Base-by-base conservation (phyloP, 1,284 basidiomycete species). In the Polyporus tsugae region DNA sequence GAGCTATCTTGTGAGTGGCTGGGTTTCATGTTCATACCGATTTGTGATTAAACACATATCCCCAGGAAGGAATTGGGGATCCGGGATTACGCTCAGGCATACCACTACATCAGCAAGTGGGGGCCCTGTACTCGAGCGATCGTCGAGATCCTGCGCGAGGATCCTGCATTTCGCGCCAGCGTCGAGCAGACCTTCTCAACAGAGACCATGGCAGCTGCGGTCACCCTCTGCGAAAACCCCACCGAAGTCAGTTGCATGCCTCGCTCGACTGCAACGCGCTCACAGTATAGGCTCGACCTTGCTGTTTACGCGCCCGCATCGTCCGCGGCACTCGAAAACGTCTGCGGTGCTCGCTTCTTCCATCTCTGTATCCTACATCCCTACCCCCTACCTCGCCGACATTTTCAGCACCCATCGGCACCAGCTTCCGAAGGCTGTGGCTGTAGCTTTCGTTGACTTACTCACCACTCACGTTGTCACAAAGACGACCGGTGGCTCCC, bases 41-140 rank as follows among this genome's bases (percentile, higher is more conserved):
- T 25, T 29, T n/a, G 22, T 60, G 36, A 6, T n/a, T n/a, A n/a
- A n/a, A 15, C 44, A 4, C n/a, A 41, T 38, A 19, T 60, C 25
- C 11, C 6, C 25, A 60, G 60, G 60, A 60, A 44, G 41, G 60
- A 60, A 39, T 22, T 33, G 25, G 6, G 22, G 41, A 41, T 44
- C 22, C 29, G 29, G 29, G 41, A 60, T 19, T 5, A 13, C 38
- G 7, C 41, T 44, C 11, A 60, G 9, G 60, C 41, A 29, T 44
- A 44, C 15, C 41, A 22, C 33, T 33, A 44, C 60, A 44, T 44
- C 38, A 44, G 22, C 57, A 60, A 60, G 25, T 60, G 60, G 60
- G 60, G 60, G 22, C 60, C 41, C 22, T 60, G 60, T 22, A 60
- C 60, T 33, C 60, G 60, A 41, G 29, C 60, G 60, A 44, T 60